These are phyloP conservation scores for Wickerhamomyces strasburgensis DNA, from an alignment of 805 yeast species.

Conservation along the genomic window DNA sequence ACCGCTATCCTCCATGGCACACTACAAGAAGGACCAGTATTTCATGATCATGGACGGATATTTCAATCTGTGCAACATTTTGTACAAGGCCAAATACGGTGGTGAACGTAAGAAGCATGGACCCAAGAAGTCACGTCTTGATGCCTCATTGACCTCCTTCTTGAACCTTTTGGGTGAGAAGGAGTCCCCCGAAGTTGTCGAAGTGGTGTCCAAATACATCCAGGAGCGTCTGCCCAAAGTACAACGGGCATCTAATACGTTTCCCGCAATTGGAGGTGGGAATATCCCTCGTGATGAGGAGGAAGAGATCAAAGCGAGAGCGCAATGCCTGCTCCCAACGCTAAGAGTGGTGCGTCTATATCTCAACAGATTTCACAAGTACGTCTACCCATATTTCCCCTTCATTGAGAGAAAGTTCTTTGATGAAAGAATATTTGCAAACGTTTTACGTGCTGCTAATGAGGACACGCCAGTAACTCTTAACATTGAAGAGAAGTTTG, in stretches of 20 bases:
- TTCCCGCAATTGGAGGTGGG: slow-evolving; percentile 13
- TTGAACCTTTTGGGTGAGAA: slow-evolving; percentile 20
- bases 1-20: slow-evolving; percentile 19
- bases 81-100: slow-evolving; percentile 11
- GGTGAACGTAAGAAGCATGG: slow-evolving; percentile 8
- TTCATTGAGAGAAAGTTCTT: slow-evolving; percentile 37
- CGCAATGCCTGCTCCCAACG: slow-evolving; percentile 35
- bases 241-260: slow-evolving; percentile 4
- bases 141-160: slow-evolving; percentile 19
- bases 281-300: slow-evolving; percentile 17
- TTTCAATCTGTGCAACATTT: slow-evolving; percentile 16
- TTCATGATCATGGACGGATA: slow-evolving; percentile 20
- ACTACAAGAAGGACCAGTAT: slow-evolving; percentile 20
- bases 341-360: slow-evolving; percentile 36
- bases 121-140: slow-evolving; percentile 18
- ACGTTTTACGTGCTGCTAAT: slow-evolving; percentile 31
- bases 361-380: slow-evolving; percentile 36
- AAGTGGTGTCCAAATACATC: slow-evolving; percentile 17
- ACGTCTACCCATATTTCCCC: slow-evolving; percentile 45
- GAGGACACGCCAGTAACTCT: slow-evolving; percentile 25
- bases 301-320: slow-evolving; percentile 28
- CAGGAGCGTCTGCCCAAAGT: slow-evolving; percentile 15
- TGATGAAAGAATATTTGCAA: slow-evolving; percentile 21
- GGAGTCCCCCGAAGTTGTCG: slow-evolving; percentile 17
- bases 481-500: slow-evolving; percentile 34